Percentiles rank a stretch among this genome's conserved stretches.
phyloP scores from a whole-genome alignment of 306 rosid genomes.

The Dryas alaskensis region DNA sequence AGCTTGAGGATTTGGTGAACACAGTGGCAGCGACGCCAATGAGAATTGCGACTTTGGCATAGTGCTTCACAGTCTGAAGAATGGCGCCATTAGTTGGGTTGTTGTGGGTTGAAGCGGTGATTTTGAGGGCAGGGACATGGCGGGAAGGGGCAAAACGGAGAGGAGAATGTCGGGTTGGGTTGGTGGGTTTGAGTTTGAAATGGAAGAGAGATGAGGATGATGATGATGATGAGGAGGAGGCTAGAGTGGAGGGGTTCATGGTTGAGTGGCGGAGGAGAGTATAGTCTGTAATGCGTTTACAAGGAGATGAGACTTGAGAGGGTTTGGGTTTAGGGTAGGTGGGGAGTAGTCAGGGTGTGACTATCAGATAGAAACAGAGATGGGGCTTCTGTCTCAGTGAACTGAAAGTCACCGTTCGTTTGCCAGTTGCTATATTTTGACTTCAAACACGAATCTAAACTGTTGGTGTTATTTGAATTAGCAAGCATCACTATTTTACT shows the following conservation, averaged over 20 bases:
- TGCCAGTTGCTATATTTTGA: not conserved
- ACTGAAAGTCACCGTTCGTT: not conserved
- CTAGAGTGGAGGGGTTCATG: slow-evolving; percentile 49
- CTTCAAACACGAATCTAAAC: not conserved
- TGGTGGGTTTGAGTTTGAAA: slow-evolving; percentile 22
- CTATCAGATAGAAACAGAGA: not conserved
- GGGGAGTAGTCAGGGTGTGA: not conserved
- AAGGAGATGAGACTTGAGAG: not conserved
- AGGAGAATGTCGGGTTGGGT: slow-evolving; percentile 15
- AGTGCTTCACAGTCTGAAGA: slow-evolving; percentile 37
- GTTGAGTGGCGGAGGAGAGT: not conserved
- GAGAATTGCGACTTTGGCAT: slow-evolving; percentile 59
- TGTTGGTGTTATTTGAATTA: not conserved
- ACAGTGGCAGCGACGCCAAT: slow-evolving; percentile 46
- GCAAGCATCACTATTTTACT: not conserved
- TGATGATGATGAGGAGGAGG: slow-evolving; percentile 31
- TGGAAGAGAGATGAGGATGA: slow-evolving; percentile 36
- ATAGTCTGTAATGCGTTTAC: too few species aligned
- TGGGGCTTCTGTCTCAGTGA: too few species aligned
- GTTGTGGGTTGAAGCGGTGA: slow-evolving; percentile 36
- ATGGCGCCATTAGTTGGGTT: slow-evolving; percentile 10
- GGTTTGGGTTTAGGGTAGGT: not conserved
- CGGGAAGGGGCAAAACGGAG: slow-evolving; percentile 22
- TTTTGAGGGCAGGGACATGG: slow-evolving; percentile 26
- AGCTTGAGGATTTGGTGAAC: slow-evolving; percentile 37